These are phyloP conservation scores for Rhododendron ovatum DNA, from an alignment of 148 eudicot species.

Conservation along the genomic window DNA sequence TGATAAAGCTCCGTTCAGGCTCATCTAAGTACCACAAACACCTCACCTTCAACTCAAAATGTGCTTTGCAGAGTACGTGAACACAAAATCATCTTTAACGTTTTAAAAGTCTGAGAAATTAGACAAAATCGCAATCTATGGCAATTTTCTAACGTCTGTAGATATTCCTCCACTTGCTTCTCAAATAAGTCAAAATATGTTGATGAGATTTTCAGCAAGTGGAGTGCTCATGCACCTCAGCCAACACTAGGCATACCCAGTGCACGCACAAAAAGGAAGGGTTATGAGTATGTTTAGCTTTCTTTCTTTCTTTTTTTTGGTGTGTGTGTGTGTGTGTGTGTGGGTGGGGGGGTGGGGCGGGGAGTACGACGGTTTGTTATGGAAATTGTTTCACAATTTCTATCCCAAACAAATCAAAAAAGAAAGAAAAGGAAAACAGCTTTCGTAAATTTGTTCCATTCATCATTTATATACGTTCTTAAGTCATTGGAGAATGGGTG, in stretches of 20 bases:
- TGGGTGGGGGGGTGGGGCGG: too few species aligned
- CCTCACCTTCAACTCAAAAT: neutral
- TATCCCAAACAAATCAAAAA: too few species aligned
- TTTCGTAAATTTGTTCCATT: neutral
- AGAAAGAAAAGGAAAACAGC: too few species aligned
- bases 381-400: too few species aligned
- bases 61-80: neutral
- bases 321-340: too few species aligned
- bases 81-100: neutral
- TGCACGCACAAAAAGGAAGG: neutral
- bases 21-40: neutral
- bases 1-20: neutral
- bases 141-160: too few species aligned
- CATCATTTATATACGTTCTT: neutral
- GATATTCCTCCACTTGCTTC: too few species aligned
- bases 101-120: neutral
- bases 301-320: too few species aligned
- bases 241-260: neutral
- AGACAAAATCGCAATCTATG: too few species aligned
- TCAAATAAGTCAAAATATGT: too few species aligned
- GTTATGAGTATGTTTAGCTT: neutral
- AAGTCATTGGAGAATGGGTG: neutral
- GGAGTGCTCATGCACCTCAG: neutral
- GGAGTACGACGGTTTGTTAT: too few species aligned
- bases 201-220: too few species aligned